These are phyloP conservation scores for Forsythia suspensa DNA, from an alignment of 257 asterid genomes.

Conservation along the genomic window DNA sequence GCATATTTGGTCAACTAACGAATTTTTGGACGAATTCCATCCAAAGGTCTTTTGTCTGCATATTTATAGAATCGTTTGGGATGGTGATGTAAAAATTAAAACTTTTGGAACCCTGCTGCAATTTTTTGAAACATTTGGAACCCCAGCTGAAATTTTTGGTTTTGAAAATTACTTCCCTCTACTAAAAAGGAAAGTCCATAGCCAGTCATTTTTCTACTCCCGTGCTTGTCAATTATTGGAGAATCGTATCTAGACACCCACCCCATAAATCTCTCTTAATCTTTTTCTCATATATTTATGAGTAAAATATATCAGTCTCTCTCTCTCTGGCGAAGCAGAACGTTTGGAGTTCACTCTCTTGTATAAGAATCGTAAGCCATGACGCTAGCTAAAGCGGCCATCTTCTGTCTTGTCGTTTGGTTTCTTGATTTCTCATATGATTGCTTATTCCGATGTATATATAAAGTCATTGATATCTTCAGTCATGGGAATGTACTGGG, in stretches of 20 bases:
- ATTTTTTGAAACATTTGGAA: no score
- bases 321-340: background rate
- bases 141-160: no score
- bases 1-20: no score
- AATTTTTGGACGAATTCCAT: no score
- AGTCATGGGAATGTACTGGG: conserved; percentile 7
- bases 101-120: no score
- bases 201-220: background rate
- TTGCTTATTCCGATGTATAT: background rate
- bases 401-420: conserved; percentile 19
- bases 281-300: background rate
- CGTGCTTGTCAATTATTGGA: background rate
- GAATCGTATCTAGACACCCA: background rate
- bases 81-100: no score
- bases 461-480: background rate
- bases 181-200: background rate
- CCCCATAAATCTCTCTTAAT: background rate
- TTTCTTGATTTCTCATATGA: background rate
- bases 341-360: background rate
- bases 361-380: conserved; percentile 36
- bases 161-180: background rate
- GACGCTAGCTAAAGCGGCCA: conserved; percentile 30
- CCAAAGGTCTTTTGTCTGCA: no score
- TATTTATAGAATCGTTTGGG: no score
- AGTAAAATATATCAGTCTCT: background rate